These are phyloP conservation scores for Buxus sempervirens DNA, from an alignment of 164 flowering plant genomes.

Conservation along the genomic window DNA sequence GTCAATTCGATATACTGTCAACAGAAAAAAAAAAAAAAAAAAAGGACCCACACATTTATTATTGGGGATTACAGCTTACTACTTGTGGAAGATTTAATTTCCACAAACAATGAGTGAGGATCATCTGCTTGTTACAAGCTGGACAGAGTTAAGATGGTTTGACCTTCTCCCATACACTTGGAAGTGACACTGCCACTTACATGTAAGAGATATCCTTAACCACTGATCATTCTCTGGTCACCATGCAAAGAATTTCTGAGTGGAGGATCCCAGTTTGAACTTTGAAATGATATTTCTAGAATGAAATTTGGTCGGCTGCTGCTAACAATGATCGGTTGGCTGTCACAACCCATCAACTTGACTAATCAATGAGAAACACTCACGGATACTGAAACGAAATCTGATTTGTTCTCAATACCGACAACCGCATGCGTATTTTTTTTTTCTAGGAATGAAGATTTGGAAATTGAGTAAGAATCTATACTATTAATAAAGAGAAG, in stretches of 20 bases:
- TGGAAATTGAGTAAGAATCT: no score
- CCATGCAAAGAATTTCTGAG: background rate
- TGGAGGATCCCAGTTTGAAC: background rate
- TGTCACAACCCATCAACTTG: no score
- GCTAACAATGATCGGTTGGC: no score
- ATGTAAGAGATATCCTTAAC: constrained; percentile 1
- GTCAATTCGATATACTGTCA: no score
- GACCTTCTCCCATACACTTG: background rate
- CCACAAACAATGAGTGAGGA: no score
- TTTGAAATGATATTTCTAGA: background rate
- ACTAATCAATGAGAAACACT: no score
- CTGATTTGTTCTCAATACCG: background rate
- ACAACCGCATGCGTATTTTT: background rate
- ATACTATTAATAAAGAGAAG: no score
- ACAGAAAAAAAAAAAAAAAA: no score
- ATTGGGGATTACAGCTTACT: no score
- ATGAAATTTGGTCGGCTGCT: background rate
- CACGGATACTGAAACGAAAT: background rate
- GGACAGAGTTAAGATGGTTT: constrained; percentile 1
- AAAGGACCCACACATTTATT: no score
- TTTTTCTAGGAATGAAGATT: background rate
- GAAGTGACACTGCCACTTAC: background rate
- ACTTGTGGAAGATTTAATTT: no score
- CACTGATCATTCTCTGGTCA: background rate
- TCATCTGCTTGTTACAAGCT: background rate